Evolutionary conservation across 345 rosid genomes (phyloP).

Genomic region (Camelina hispida): DNA sequence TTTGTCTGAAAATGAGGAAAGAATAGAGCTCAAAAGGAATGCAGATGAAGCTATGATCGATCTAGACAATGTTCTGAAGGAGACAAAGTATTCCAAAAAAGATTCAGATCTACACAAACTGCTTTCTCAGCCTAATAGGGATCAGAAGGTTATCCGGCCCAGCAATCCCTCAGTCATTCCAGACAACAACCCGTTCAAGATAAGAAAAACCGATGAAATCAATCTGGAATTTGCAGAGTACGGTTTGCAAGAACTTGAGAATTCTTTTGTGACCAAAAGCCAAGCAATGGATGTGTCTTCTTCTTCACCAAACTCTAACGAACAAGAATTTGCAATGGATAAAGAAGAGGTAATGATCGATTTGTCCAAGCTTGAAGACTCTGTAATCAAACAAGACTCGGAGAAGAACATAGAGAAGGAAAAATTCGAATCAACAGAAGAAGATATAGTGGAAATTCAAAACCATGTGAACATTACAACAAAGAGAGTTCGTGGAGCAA

Average conservation of each 20-base stretch:
- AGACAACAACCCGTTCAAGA: constrained; percentile 68
- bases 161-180: constrained; percentile 48
- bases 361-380: constrained; percentile 48
- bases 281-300: constrained; percentile 34
- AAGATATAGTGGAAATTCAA: constrained; percentile 46
- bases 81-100: constrained; percentile 49
- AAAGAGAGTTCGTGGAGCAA: constrained; percentile 38
- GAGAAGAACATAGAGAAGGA: constrained; percentile 16
- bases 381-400: constrained; percentile 23
- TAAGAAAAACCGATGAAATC: constrained; percentile 48
- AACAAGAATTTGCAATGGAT: constrained; percentile 13
- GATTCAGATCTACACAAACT: constrained; percentile 58
- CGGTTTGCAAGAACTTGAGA: constrained; percentile 23
- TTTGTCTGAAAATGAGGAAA: constrained; percentile 41
- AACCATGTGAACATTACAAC: constrained; percentile 61
- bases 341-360: constrained; percentile 30
- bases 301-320: constrained; percentile 15
- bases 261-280: constrained; percentile 38
- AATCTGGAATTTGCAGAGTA: constrained; percentile 20
- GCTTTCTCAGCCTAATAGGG: constrained; percentile 42
- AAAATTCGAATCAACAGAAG: background rate
- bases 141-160: background rate
- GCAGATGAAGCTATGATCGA: constrained; percentile 25
- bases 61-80: constrained; percentile 42
- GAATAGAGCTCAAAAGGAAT: constrained; percentile 39